phyloP scores from a whole-genome alignment of 441 rosid species.

The Viola pubescens region DNA sequence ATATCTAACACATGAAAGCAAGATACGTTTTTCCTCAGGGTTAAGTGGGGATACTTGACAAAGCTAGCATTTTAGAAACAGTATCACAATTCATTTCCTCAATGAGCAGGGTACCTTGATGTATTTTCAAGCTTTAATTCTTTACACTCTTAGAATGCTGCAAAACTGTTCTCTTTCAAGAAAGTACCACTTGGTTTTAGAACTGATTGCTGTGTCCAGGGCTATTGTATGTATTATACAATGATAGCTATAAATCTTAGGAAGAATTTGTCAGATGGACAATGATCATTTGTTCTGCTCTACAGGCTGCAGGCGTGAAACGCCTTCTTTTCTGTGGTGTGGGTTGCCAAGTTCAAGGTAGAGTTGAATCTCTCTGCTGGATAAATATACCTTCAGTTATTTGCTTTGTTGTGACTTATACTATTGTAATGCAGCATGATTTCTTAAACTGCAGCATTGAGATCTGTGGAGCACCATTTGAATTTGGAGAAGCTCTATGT shows the following conservation, averaged over 20 bases:
- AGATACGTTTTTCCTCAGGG: too few relatives aligned
- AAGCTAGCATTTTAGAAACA: not conserved
- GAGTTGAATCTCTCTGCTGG: constrained; percentile 12
- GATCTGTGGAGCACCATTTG: constrained; percentile 81
- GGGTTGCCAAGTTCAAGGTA: constrained; percentile 98
- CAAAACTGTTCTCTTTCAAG: too few relatives aligned
- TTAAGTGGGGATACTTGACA: not conserved
- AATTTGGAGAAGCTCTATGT: constrained; percentile 91
- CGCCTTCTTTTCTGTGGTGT: constrained; percentile 97
- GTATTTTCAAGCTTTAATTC: not conserved
- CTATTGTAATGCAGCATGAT: constrained; percentile 84
- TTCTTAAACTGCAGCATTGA: constrained; percentile 88
- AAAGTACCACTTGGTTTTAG: too few relatives aligned
- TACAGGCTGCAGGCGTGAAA: constrained; percentile 85
- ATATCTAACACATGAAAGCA: not conserved
- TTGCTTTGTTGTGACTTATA: constrained; percentile 46
- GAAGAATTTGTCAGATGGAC: constrained; percentile 8
- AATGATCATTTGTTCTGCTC: constrained; percentile 10
- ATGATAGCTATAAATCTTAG: not conserved
- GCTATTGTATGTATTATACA: too few relatives aligned
- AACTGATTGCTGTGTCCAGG: too few relatives aligned
- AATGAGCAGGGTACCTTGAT: not conserved
- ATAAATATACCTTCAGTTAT: constrained; percentile 14
- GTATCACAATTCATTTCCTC: too few relatives aligned
- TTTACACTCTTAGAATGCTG: too few relatives aligned